phyloP scores from a whole-genome alignment of 495 filamentous ascomycete genomes.

The Staphylotrichum tortipilum region DNA sequence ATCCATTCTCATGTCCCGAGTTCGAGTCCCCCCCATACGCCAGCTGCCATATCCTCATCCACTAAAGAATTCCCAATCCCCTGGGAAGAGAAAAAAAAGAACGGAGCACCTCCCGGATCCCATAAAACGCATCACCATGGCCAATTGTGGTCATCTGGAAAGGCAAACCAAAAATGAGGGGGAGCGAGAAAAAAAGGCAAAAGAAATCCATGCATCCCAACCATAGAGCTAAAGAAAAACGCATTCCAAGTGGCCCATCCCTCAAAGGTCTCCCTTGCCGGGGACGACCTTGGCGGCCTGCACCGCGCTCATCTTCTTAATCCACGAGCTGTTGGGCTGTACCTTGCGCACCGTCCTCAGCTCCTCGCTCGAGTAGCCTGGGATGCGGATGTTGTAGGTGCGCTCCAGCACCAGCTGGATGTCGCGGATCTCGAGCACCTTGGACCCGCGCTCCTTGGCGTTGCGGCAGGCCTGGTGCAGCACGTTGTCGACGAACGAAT shows the following conservation, averaged over 20 bases:
- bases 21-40: background rate
- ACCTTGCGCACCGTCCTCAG: conserved; percentile 88
- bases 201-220: too few species aligned
- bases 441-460: conserved; percentile 84
- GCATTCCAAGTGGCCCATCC: too few species aligned
- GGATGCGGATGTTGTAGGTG: conserved; percentile 96
- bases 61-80: too few species aligned
- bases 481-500: conserved; percentile 90
- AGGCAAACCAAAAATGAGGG: too few species aligned
- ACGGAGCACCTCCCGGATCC: too few species aligned
- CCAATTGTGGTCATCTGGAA: too few species aligned
- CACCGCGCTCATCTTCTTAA: conserved; percentile 90
- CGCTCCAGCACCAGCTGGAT: conserved; percentile 92
- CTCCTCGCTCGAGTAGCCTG: conserved; percentile 89
- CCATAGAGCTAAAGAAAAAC: too few species aligned
- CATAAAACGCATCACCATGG: too few species aligned
- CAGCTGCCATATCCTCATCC: background rate
- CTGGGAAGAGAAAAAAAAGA: too few species aligned
- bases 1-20: background rate
- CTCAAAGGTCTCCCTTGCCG: conserved; percentile 42
- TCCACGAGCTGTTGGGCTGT: conserved; percentile 77
- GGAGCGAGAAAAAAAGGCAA: background rate
- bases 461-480: conserved; percentile 78
- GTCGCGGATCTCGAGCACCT: conserved; percentile 83
- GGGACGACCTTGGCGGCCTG: conserved; percentile 78